Evolutionary conservation across 345 rosid species (phyloP), one percentile per base, ranked within the genome.

Genomic region (Euphorbia pulcherrima): DNA sequence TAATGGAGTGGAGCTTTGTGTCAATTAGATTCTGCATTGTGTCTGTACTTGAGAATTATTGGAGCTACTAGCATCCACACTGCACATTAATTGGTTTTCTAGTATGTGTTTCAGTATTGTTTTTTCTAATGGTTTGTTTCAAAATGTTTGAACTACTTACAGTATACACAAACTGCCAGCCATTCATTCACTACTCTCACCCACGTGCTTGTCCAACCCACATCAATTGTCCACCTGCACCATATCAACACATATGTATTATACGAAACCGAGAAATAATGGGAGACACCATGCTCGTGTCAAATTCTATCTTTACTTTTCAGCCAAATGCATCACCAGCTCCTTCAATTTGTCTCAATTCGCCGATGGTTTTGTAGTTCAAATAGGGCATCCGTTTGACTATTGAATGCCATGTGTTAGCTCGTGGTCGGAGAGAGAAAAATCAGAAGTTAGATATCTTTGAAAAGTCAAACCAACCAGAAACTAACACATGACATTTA

Each of bases 121-220:
- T 27, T 33, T 33, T 3, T 5, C 24, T 63, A 40, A 23, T 13
- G 5, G 27, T 2, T 1, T 21, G 5, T 24, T 23, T 8, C 17
- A 28, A 29, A 29, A 58, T 30, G 11, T 27, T 27, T 57, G 0
- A 62, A 55, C 37, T 33, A 82, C 97, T 84, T 82, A 93, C 98
- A 21, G 74, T 88, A 93, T 17, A 93, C 87, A 39, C 96, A 90
- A 76, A 84, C 97, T 23, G 97, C 98, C 11, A 93, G 85, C 97
- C 97, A 90, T 78, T 93, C 98, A 58, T 89, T 90, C 64, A 90
- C 87, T 39, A 93, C 71, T 74, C 92, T 86, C 55, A 90, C 98
- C 97, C 98, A 93, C 58, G 98, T 82, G 75, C 98, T 93, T 18
- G 98, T 93, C 98, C 98, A 93, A 56, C 98, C 98, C 59, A 93